Conservation (phyloP, 1,139 yeast species). For the Yamadazyma songkhlaensis region DNA sequence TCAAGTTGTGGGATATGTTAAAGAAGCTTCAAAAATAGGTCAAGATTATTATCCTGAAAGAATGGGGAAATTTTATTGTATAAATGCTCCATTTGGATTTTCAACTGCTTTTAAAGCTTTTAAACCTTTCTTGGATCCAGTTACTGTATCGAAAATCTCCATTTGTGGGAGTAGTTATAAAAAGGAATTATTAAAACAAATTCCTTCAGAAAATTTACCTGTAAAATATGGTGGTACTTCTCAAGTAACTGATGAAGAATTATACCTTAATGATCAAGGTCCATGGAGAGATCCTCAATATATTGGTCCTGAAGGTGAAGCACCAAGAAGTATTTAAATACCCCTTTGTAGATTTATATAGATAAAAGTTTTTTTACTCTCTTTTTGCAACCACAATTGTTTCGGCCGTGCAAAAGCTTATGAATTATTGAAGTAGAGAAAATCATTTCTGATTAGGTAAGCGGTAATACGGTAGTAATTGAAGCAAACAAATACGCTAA, state of each 20-base stretch:
- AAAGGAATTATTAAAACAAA: constrained; percentile 83
- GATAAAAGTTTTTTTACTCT: background rate
- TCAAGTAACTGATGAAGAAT: constrained; percentile 67
- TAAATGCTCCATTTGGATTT: constrained; percentile 97
- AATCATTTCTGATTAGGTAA: too few relatives aligned
- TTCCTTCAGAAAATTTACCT: constrained; percentile 92
- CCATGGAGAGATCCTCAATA: constrained; percentile 93
- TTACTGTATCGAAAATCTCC: constrained; percentile 94
- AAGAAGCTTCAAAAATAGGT: constrained; percentile 90
- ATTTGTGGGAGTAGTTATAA: constrained; percentile 79
- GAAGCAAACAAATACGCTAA: too few relatives aligned
- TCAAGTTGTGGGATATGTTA: constrained; percentile 82
- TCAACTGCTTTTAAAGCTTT: constrained; percentile 88
- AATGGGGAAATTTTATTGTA: constrained; percentile 95
- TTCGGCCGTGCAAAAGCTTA: too few relatives aligned
- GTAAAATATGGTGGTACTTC: constrained; percentile 85
- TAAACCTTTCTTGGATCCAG: constrained; percentile 95
- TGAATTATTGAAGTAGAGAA: too few relatives aligned
- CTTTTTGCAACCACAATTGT: background rate
- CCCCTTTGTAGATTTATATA: background rate
- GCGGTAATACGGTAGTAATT: too few relatives aligned
- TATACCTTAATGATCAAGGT: constrained; percentile 86
- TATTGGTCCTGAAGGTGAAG: constrained; percentile 86
- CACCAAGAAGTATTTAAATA: constrained; percentile 51
- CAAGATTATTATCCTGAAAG: constrained; percentile 99